Evolutionary conservation across 371 early-diverging fungal genomes (phyloP).

Genomic region (Gilbertella persicaria): DNA sequence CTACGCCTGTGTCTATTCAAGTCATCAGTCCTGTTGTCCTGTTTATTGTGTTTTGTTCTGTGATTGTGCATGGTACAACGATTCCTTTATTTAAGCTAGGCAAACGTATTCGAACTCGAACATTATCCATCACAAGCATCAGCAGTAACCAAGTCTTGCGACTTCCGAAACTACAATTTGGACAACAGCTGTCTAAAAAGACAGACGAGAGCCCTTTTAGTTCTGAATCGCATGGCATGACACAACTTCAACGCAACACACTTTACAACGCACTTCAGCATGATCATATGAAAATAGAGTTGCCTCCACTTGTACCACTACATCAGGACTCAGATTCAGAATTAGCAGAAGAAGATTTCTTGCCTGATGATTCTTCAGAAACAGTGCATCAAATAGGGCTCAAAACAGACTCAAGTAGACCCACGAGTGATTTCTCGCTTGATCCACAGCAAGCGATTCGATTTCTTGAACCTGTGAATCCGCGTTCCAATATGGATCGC

Average conservation of each 20-base stretch:
- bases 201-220: slow-evolving; percentile 3
- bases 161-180: slow-evolving; percentile 29
- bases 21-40: slow-evolving; percentile 66
- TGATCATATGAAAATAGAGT: slow-evolving; percentile 1
- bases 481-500: slow-evolving; percentile 25
- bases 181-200: slow-evolving; percentile 8
- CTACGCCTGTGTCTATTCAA: slow-evolving; percentile 27
- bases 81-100: slow-evolving; percentile 72
- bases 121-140: slow-evolving; percentile 38
- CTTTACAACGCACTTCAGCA: slow-evolving; percentile 31
- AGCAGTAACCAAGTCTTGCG: slow-evolving; percentile 23
- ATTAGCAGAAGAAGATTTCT: slow-evolving; percentile 33
- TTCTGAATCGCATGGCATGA: slow-evolving; percentile 16
- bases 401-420: not conserved
- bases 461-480: slow-evolving; percentile 45
- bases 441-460: slow-evolving; percentile 35
- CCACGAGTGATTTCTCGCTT: slow-evolving; percentile 17
- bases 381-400: not conserved
- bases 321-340: slow-evolving; percentile 15
- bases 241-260: slow-evolving; percentile 37
- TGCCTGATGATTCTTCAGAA: no score
- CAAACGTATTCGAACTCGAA: slow-evolving; percentile 41
- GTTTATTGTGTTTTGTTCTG: slow-evolving; percentile 78
- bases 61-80: slow-evolving; percentile 84
- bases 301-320: not conserved